Conservation (phyloP, 352 stramenopile species). For the Globisporangium paroecandrum region DNA sequence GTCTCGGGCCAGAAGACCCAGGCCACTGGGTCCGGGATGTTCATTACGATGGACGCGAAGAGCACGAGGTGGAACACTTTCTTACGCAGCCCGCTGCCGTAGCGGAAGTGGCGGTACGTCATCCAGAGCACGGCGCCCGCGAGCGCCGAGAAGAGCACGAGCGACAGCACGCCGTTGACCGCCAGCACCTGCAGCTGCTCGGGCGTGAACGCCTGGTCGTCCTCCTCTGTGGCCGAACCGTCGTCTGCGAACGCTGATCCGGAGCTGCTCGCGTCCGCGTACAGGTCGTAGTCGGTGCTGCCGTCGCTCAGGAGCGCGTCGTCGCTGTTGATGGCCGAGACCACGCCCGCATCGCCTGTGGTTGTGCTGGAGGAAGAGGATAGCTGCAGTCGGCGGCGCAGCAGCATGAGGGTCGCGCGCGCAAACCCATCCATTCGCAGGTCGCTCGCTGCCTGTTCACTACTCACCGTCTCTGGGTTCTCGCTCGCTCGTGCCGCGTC, state of each 20-base stretch:
- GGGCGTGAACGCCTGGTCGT: slow-evolving; percentile 19
- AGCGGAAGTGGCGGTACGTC: slow-evolving; percentile 52
- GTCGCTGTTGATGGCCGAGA: slow-evolving; percentile 6
- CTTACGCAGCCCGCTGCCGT: slow-evolving; percentile 51
- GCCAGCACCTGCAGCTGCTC: slow-evolving; percentile 44
- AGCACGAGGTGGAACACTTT: slow-evolving; percentile 73
- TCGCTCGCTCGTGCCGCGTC: neutral
- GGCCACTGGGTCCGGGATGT: slow-evolving; percentile 55
- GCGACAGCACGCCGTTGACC: slow-evolving; percentile 54
- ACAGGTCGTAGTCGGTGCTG: neutral
- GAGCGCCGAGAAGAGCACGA: slow-evolving; percentile 64
- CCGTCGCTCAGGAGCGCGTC: slow-evolving; percentile 4
- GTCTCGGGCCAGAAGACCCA: slow-evolving; percentile 60
- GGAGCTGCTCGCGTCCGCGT: neutral
- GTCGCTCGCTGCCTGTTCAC: neutral
- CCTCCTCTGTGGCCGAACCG: neutral
- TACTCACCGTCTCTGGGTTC: too few relatives aligned
- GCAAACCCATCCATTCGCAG: slow-evolving; percentile 20
- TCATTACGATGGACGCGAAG: slow-evolving; percentile 57
- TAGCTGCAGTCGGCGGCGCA: slow-evolving; percentile 14
- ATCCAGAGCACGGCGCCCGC: slow-evolving; percentile 60
- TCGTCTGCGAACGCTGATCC: neutral
- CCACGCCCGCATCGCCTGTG: slow-evolving; percentile 8
- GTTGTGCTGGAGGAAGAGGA: slow-evolving; percentile 6
- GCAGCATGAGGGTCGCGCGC: slow-evolving; percentile 17